Evolutionary conservation across 2,329 filamentous ascomycete species (phyloP).

Genomic region (Penicillium sp.): DNA sequence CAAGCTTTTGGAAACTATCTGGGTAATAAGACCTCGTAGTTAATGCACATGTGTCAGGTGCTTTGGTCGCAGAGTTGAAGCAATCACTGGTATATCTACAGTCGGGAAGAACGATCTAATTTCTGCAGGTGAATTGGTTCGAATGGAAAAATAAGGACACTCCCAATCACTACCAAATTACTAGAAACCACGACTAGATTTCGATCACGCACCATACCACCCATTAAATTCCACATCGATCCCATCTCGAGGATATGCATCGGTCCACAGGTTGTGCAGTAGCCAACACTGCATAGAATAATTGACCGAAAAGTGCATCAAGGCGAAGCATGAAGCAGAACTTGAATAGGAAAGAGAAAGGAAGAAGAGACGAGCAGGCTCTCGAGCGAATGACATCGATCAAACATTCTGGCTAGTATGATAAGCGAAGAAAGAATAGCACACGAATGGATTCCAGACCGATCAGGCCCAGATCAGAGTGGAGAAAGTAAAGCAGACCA

Average conservation of each 20-base stretch:
- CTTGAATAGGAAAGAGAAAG: neutral
- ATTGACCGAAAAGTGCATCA: neutral
- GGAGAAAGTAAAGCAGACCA: neutral
- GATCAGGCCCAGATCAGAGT: neutral
- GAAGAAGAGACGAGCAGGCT: neutral
- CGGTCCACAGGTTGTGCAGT: neutral
- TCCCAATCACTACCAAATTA: neutral
- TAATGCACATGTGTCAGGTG: neutral
- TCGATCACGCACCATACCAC: neutral
- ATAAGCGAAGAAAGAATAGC: neutral
- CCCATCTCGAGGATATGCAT: neutral
- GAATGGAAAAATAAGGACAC: neutral
- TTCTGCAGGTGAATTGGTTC: no score
- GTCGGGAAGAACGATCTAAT: neutral
- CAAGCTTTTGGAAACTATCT: no score
- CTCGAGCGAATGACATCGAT: neutral
- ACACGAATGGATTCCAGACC: neutral
- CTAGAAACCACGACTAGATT: neutral
- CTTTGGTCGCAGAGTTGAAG: neutral
- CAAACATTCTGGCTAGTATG: conserved; percentile 10
- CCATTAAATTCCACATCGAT: neutral
- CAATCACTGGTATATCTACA: neutral
- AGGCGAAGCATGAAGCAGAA: neutral
- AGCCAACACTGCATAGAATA: neutral
- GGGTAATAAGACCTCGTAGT: neutral